Base-by-base conservation (phyloP, 106 monocot species). In the Amphibolis antarctica region DNA sequence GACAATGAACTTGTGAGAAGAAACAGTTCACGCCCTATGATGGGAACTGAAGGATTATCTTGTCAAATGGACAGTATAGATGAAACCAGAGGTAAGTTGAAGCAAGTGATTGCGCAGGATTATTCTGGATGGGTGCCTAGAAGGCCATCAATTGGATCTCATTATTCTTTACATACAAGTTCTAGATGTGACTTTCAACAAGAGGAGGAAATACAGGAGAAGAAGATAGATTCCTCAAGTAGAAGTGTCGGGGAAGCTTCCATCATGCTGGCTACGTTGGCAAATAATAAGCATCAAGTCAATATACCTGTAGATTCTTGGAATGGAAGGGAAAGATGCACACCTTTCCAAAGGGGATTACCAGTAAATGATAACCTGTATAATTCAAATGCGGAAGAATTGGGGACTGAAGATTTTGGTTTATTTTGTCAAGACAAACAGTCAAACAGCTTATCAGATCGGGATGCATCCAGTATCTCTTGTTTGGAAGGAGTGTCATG, bases 1-100 rank as follows among this genome's bases (percentile, higher is more conserved):
- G 72, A 59, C 29, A 53, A 48, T 42, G 49, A 53, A 60, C 22
- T 46, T 42, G 36, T 65, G 49, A 75, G 72, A 63, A 85, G 71
- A 44, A 78, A 27, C 0, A 21, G 56, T 53, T 88, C 82, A 18
- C 71, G 76, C 0, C 82, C 82, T 23, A 57, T 71, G 46, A 50
- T 80, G 50, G 21, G 63, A 11, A 24, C 69, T 9, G 59, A 60
- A 10, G 36, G 69, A 9, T 65, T 82, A 21, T 66, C 28, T 42
- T 74, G 64, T 10, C 69, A 59, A 53, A 53, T 79, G 48, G 80
- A 73, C 42, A 49, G 28, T n/a, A 56, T 56, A 19, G 48, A 66
- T 27, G 64, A 66, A 22, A 42, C 43, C 1, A 22, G 14, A n/a
- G 13, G 10, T 28, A 60, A 43, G 20, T 21, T 21, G 9, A 60